Evolutionary conservation across 1,284 basidiomycete species (phyloP).

Genomic region (Cerrena zonata): DNA sequence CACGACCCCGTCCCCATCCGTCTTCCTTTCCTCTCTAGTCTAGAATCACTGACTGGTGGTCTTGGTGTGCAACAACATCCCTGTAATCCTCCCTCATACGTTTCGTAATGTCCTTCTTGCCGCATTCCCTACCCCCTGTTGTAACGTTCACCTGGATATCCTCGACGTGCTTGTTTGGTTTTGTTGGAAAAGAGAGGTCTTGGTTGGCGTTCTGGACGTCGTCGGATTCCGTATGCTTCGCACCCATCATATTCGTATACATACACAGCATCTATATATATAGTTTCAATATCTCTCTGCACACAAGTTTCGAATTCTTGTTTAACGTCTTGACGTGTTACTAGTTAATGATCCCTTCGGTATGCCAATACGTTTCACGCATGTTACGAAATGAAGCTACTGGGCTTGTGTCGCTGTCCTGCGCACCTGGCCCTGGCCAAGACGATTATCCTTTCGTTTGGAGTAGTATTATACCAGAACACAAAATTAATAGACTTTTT

Average conservation of each 20-base stretch:
- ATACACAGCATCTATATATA: neutral
- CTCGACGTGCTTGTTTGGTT: neutral
- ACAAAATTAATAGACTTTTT: neutral
- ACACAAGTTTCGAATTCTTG: neutral
- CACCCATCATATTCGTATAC: neutral
- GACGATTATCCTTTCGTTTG: neutral
- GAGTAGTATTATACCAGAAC: neutral
- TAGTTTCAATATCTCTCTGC: neutral
- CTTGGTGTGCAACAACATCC: neutral
- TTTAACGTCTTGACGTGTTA: neutral
- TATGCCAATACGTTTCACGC: too few species aligned
- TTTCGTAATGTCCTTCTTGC: neutral
- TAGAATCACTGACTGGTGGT: neutral
- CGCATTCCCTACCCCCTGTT: neutral
- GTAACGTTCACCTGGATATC: neutral
- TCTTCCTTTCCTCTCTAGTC: neutral
- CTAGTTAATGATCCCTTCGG: neutral
- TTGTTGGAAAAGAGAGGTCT: neutral
- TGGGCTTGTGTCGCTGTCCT: too few species aligned
- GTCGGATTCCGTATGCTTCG: neutral
- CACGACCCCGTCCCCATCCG: neutral
- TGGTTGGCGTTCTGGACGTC: neutral
- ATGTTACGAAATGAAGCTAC: too few species aligned
- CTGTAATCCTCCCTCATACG: neutral
- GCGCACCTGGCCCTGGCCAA: neutral